Evolutionary conservation across 1,284 basidiomycete genomes (phyloP), one percentile per base, ranked within the genome.

Genomic region (Melampsora larici-populina): DNA sequence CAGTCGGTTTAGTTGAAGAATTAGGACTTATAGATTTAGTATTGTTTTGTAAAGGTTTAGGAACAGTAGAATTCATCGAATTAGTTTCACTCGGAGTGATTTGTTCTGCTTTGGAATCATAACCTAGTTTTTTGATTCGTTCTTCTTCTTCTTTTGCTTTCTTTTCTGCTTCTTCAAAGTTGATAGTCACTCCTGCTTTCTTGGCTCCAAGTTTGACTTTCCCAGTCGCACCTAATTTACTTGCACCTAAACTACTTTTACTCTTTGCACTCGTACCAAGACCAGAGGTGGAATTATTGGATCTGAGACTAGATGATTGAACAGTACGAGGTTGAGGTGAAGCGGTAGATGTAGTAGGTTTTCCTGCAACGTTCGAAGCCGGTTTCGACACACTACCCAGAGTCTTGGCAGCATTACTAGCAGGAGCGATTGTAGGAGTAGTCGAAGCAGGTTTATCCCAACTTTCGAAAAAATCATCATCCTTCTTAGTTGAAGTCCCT

Each of bases 381-480:
- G 86, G 83, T 15, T 85, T 83, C 1, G 81, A 74, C 36, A 67
- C 77, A 1, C 87, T 84, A 24, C 88, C 85, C 5, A 89, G 88
- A 9, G 89, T 89, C 11, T 88, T 87, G 11, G 86, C 82, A 24
- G 88, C 86, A 11, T 88, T 87, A 26, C 88, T 84, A 7, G 89
- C 83, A 1, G 87, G 82, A 36, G 79, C 74, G 1, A 82, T 78
- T 43, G 51, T 67, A 75, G 77, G 79, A 43, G 21, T 75, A 31
- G 79, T 83, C 80, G 81, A 65, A 0, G 81, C 85, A 1, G 92
- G 90, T 83, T 95, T 94, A 80, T 96, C 94, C 94, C 95, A 98
- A 46, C 92, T 91, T 73, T 92, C 90, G 86, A 98, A 98, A 84
- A 98, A 99, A 84, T 98, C 95, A 70, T 93, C 92, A 18, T 82